Base-by-base conservation (phyloP, 2,329 filamentous ascomycete genomes). In the Scytalidium lignicola region DNA sequence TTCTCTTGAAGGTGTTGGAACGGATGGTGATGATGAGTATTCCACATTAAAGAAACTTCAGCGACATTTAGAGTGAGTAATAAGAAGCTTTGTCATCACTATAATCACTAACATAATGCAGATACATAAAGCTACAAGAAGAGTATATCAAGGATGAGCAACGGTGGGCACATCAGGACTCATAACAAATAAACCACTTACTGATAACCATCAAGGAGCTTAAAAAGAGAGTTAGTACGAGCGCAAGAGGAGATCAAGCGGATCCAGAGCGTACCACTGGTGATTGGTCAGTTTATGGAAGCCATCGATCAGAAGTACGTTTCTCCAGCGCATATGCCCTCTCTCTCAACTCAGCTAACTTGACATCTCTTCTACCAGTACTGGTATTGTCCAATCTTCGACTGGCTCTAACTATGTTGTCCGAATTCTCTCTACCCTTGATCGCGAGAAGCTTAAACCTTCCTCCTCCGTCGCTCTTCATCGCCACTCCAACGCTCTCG, bases 71-170 rank as follows among this genome's bases (percentile, higher is more conserved):
- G 93, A 99, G 84, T 97, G 80, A 61, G 82, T 67, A 32, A 20
- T 19, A 26, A 29, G 19, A 6, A 12, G 10, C 18, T 23, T 39
- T 28, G 41, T 32, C 44, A 48, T 10, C 10, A 43, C 21, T 29
- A 3, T 44, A 43, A 6, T 5, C 6, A 53, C 65, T 70, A 55
- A 63, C 52, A 41, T 37, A 52, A 55, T 49, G 56, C 61, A 90
- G 86, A 69, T 89, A 95, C 70, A 96, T 97, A 68, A 90, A 96
- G 72, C 80, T 99, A 62, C 93, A 99, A 74, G 93, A 99, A 73
- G 93, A 99, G 70, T 99, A 99, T 72, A 99, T 99, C 83, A 99
- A 99, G 76, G 93, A 99, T 82, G 93, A 99, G 78, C 93, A 99
- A 75, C 85, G 89, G 86, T 88, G 71, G 48, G 67, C 52, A 37